Evolutionary conservation across 2,329 filamentous ascomycete genomes (phyloP).

Genomic region (Ophiocordyceps sinensis): DNA sequence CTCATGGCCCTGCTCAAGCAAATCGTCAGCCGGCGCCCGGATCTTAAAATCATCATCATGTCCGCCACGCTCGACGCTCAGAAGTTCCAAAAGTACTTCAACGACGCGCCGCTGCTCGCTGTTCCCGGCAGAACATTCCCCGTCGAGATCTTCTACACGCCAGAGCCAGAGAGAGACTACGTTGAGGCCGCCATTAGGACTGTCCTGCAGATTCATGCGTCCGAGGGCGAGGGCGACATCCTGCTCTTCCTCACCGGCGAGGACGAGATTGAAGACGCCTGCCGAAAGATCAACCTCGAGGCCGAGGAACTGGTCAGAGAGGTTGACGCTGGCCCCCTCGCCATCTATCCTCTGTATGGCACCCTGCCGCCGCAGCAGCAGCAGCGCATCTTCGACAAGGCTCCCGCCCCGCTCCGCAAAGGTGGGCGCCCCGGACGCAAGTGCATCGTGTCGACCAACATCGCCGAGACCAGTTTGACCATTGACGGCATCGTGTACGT

Average conservation of each 20-base stretch:
- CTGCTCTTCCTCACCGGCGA: constrained; percentile 92
- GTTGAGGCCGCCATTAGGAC: constrained; percentile 90
- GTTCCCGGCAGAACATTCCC: constrained; percentile 92
- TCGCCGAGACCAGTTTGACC: constrained; percentile 92
- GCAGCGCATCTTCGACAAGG: constrained; percentile 86
- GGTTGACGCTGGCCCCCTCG: constrained; percentile 78
- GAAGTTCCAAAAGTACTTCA: constrained; percentile 97
- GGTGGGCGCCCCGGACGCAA: constrained; percentile 86
- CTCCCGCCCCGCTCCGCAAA: constrained; percentile 55
- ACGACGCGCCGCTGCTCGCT: constrained; percentile 80
- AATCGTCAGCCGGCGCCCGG: constrained; percentile 63
- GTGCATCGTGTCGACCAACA: constrained; percentile 89
- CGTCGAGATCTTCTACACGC: constrained; percentile 97
- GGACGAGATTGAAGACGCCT: constrained; percentile 96
- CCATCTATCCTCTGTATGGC: constrained; percentile 87
- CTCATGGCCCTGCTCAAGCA: constrained; percentile 94
- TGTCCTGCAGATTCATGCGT: constrained; percentile 90
- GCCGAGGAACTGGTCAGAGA: constrained; percentile 85
- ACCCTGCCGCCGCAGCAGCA: constrained; percentile 85
- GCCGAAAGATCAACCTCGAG: constrained; percentile 80
- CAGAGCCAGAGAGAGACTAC: constrained; percentile 90
- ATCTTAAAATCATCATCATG: constrained; percentile 98
- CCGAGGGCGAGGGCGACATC: constrained; percentile 83
- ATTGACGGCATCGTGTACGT: constrained; percentile 99
- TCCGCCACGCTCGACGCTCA: constrained; percentile 94